A percentile compares a stretch with the other conserved stretches of the same genome.
Evolutionary conservation across 495 filamentous ascomycete species (phyloP).

Genomic region (Penicillium coffeae): DNA sequence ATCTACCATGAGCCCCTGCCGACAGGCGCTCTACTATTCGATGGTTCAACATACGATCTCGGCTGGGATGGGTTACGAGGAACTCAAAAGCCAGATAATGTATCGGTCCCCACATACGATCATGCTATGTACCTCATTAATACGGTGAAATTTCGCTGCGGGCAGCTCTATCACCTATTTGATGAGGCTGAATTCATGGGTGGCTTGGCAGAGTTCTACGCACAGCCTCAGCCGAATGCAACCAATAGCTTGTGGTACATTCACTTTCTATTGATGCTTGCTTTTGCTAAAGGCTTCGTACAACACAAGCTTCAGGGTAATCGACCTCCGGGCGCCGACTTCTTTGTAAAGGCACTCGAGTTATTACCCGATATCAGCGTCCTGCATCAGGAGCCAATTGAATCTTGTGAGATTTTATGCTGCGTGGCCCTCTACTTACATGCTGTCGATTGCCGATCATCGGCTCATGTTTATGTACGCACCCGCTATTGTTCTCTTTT

Average conservation of each 20-base stretch:
- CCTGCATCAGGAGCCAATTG: constrained; percentile 32
- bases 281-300: constrained; percentile 43
- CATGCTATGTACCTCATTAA: constrained; percentile 42
- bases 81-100: constrained; percentile 18
- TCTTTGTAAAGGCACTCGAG: constrained; percentile 38
- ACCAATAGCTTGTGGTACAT: constrained; percentile 37
- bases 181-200: constrained; percentile 41
- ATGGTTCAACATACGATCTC: constrained; percentile 37
- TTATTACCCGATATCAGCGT: constrained; percentile 34
- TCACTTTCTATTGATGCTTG: constrained; percentile 42
- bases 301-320: constrained; percentile 29
- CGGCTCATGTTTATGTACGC: constrained; percentile 38
- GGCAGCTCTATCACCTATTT: constrained; percentile 43
- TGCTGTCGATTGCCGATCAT: constrained; percentile 33
- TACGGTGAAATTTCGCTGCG: constrained; percentile 41
- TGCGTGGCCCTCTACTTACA: constrained; percentile 41
- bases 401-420: constrained; percentile 40
- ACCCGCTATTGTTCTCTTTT: not conserved
- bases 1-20: constrained; percentile 32
- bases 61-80: constrained; percentile 37
- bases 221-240: constrained; percentile 19
- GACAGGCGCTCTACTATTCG: constrained; percentile 34
- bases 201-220: constrained; percentile 33
- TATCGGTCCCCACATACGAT: constrained; percentile 34
- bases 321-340: constrained; percentile 33